A percentile compares a stretch with the other conserved stretches of the same genome.
Evolutionary conservation across 2,329 filamentous ascomycete species (phyloP).

Genomic region (Capronia americana): DNA sequence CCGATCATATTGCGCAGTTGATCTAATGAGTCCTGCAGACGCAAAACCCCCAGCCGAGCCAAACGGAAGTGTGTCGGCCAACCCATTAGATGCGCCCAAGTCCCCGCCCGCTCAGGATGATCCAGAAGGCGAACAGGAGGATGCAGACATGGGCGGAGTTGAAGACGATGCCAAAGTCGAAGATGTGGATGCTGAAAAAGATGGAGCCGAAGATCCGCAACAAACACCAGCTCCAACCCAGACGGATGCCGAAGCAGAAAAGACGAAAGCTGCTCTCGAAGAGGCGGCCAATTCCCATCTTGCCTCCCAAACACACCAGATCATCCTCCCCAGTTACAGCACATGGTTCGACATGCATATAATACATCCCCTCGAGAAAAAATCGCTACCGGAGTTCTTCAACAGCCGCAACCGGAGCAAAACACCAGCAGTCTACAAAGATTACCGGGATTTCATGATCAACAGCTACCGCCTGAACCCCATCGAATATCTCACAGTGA

Average conservation of each 20-base stretch:
- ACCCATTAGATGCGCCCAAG: constrained; percentile 64
- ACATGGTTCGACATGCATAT: constrained; percentile 99
- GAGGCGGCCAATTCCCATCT: constrained; percentile 89
- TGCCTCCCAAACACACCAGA: constrained; percentile 90
- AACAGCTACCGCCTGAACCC: constrained; percentile 98
- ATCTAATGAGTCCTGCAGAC: constrained; percentile 13
- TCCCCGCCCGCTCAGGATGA: constrained; percentile 68
- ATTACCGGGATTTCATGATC: constrained; percentile 99
- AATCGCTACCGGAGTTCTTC: constrained; percentile 96
- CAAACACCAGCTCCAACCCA: constrained; percentile 49
- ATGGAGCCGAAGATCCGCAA: constrained; percentile 50
- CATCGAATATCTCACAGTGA: constrained; percentile 94
- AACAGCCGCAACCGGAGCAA: constrained; percentile 98
- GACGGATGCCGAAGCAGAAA: constrained; percentile 62
- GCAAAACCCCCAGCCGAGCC: constrained; percentile 22
- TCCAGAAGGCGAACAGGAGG: constrained; percentile 62
- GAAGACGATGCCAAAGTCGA: constrained; percentile 52
- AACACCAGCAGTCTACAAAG: constrained; percentile 95
- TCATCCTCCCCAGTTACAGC: constrained; percentile 95
- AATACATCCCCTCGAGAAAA: constrained; percentile 89
- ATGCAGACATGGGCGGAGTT: constrained; percentile 81
- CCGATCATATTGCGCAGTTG: not conserved
- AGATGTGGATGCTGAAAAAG: constrained; percentile 48
- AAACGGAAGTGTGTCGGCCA: constrained; percentile 20
- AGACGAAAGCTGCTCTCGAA: constrained; percentile 82